Base-by-base conservation (phyloP, 2,329 filamentous ascomycete genomes). In the Alternaria rosae region DNA sequence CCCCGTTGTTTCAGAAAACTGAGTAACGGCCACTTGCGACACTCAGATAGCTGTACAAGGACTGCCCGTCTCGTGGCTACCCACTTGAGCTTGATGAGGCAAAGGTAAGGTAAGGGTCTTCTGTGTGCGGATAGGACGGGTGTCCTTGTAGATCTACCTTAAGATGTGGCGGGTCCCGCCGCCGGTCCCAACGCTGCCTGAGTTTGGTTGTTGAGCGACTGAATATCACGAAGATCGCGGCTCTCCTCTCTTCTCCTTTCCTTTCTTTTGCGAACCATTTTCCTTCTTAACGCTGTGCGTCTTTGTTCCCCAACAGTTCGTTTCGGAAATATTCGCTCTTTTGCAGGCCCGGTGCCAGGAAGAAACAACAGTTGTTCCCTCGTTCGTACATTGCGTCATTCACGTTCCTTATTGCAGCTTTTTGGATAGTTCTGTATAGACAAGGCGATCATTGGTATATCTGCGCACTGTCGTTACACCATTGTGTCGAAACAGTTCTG, bases 311-410 rank as follows among this genome's bases (percentile, higher is more conserved):
- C 47, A 28, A 38, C 60, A 55, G 57, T 62, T 63, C 47, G 60
- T 70, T 69, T 56, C 57, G 57, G 30, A 45, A 51, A 30, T 35
- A 58, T 32, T 57, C 62, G 35, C 68, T 73, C 73, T 70, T 51
- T 76, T 77, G 71, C 75, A 74, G 70, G 72, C 70, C 73, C 64
- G 67, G 70, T 56, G 70, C 72, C 71, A 59, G 42, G 35, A 57
- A 60, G 45, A 48, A 54, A 54, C 56, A 32, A 60, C 50, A 56
- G 51, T 66, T 54, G 60, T 55, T 70, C 51, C 17, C 51, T 50
- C 48, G 47, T 68, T 64, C 72, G 70, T 69, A 65, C 66, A 55
- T 70, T 68, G 60, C 68, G 55, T 59, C 62, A 59, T 54, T 68
- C 68, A 66, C 67, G 67, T 65, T 64, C 72, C 70, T 73, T 76